These are phyloP conservation scores for Diplodia intermedia DNA, from an alignment of 2,329 filamentous ascomycete species.

Conservation along the genomic window DNA sequence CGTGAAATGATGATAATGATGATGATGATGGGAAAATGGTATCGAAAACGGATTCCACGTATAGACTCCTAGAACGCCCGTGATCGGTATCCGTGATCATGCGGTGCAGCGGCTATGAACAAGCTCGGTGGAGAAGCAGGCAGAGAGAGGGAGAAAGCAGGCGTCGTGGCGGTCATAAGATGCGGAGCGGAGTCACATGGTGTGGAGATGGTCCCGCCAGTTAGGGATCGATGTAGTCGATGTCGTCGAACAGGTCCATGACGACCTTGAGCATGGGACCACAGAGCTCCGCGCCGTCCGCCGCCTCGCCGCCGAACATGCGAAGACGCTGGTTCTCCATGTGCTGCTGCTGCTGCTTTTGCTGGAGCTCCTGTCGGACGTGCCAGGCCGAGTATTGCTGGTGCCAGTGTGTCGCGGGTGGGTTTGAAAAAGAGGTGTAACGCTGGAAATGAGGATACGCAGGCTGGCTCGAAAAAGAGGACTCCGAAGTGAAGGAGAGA, in stretches of 20 bases:
- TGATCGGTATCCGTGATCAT: conserved; percentile 4
- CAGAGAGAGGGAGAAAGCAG: not conserved
- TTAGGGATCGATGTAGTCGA: conserved; percentile 54
- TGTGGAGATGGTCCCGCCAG: not conserved
- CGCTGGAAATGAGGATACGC: conserved; percentile 37
- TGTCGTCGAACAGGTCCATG: conserved; percentile 52
- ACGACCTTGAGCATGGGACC: conserved; percentile 57
- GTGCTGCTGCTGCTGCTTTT: conserved; percentile 29
- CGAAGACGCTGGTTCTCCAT: conserved; percentile 49
- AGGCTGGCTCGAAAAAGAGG: conserved; percentile 44
- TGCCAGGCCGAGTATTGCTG: conserved; percentile 49
- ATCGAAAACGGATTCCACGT: not conserved
- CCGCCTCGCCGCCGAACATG: conserved; percentile 53
- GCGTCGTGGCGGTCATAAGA: not conserved
- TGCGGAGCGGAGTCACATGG: not conserved
- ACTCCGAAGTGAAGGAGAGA: conserved; percentile 36
- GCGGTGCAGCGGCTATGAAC: not conserved
- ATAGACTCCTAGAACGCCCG: conserved; percentile 14
- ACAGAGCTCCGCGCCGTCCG: conserved; percentile 52
- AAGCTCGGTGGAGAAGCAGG: not conserved
- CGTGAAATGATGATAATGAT: not conserved
- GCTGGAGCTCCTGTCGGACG: conserved; percentile 39
- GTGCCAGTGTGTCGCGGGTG: conserved; percentile 45
- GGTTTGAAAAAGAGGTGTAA: conserved; percentile 35
- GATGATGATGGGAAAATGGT: not conserved